Evolutionary conservation across 2,329 filamentous ascomycete species (phyloP).

Genomic region (Neonectria magnoliae): DNA sequence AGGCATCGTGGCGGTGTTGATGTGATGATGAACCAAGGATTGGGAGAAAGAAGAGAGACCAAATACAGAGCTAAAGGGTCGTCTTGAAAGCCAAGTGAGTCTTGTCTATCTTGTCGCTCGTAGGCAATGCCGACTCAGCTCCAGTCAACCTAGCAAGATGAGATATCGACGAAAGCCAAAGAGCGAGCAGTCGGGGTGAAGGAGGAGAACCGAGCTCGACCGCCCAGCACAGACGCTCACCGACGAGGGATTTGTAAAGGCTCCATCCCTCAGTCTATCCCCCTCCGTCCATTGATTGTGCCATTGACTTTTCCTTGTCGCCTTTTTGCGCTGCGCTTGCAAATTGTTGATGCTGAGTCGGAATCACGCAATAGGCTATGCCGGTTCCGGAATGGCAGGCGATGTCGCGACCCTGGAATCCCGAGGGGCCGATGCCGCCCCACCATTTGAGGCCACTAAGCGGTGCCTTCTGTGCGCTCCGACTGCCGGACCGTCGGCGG

Average conservation of each 20-base stretch:
- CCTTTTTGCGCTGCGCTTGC: constrained; percentile 36
- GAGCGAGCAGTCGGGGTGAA: constrained; percentile 14
- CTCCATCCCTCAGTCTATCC: not conserved
- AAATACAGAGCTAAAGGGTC: too few species aligned
- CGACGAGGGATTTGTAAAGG: constrained; percentile 40
- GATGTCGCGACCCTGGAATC: constrained; percentile 40
- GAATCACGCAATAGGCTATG: constrained; percentile 54
- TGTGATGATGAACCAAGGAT: not conserved
- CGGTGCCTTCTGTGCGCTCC: constrained; percentile 18
- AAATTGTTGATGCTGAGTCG: constrained; percentile 50
- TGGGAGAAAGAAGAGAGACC: not conserved
- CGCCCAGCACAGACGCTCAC: constrained; percentile 31
- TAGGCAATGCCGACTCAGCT: constrained; percentile 21
- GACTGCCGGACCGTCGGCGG: constrained; percentile 42
- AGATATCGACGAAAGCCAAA: constrained; percentile 20
- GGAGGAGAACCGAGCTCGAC: constrained; percentile 21
- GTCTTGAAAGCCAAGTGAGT: too few species aligned
- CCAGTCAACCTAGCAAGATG: constrained; percentile 37
- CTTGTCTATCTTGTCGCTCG: constrained; percentile 10
- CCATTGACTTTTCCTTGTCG: constrained; percentile 27
- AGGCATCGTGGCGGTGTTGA: constrained; percentile 38
- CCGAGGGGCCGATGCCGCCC: constrained; percentile 33
- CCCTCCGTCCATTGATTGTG: constrained; percentile 17
- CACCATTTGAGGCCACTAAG: constrained; percentile 1
- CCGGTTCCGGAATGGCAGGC: constrained; percentile 45